Base-by-base conservation (phyloP, 345 rosid genomes). In the Balakata baccata region DNA sequence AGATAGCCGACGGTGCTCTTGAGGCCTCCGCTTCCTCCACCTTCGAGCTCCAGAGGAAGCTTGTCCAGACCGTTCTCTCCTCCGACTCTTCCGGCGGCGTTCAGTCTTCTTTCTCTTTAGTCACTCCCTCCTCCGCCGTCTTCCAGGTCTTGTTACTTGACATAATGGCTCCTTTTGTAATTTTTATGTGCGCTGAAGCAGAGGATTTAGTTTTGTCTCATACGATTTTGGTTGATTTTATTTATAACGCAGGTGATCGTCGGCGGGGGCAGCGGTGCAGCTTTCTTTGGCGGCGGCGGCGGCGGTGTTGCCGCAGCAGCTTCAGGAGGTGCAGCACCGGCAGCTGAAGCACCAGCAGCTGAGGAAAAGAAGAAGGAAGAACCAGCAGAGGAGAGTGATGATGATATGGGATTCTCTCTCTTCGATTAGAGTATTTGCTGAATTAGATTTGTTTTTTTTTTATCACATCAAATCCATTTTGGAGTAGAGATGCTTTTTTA, bases 111-210 rank as follows among this genome's bases (percentile, higher is more conserved):
- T 93, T 93, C 88, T 84, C 97, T 23, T 78, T 81, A 49, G 49
- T 93, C 74, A 72, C 87, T 20, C 98, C 98, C 37, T 75, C 82
- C 45, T 93, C 98, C 53, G 98, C 83, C 66, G 90, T 93, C 65
- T 93, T 75, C 74, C 97, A 90, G 97, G 98, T 93, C 4, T 16
- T 29, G 2, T 29, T 29, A 29, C 34, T 29, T 29, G 34, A 1
- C 34, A 29, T 11, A 1, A 63, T 37, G 16, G 9, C 13, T 17
- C 45, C 20, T 37, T 0, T 12, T 39, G 25, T 0, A 3, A 17
- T 46, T 25, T 46, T 47, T 2, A 14, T 25, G 3, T 22, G 18
- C 56, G 16, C 14, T 37, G 60, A 14, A 23, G 16, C 11, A 10
- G 41, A 11, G 45, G 38, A 7, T 20, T 41, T 7, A 12, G 9